Conservation (phyloP, 2,329 filamentous ascomycete species). For the Ophiosphaerella herpotricha region DNA sequence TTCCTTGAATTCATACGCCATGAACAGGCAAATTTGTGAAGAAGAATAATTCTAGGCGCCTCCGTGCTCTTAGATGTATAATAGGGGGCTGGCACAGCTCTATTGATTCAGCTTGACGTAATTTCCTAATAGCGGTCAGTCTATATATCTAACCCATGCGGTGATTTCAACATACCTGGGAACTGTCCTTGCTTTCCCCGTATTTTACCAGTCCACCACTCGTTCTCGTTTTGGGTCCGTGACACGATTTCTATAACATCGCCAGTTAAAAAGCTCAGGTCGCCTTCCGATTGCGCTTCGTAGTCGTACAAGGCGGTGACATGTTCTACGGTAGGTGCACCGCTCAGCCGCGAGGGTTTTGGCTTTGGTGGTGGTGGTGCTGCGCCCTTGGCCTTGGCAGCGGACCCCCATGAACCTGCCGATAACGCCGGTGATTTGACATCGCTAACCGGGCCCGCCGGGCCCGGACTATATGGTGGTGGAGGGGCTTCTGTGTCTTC, state of each 20-base stretch:
- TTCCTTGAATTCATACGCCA: background rate
- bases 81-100: background rate
- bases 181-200: constrained; percentile 87
- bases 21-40: too few relatives aligned
- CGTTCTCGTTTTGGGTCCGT: constrained; percentile 87
- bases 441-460: constrained; percentile 23
- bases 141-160: constrained; percentile 3
- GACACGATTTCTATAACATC: constrained; percentile 88
- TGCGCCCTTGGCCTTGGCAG: constrained; percentile 54
- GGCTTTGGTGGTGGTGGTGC: constrained; percentile 58
- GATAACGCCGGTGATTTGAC: constrained; percentile 37
- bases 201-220: constrained; percentile 92
- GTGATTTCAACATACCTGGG: constrained; percentile 69
- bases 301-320: constrained; percentile 95
- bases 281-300: constrained; percentile 90
- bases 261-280: constrained; percentile 85
- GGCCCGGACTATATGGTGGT: constrained; percentile 46
- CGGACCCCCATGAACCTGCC: constrained; percentile 49
- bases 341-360: constrained; percentile 74
- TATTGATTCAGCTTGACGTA: constrained; percentile 49
- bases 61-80: background rate
- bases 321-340: constrained; percentile 69
- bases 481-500: constrained; percentile 44
- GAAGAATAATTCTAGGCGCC: too few relatives aligned
- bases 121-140: constrained; percentile 45